These are phyloP conservation scores for Mycotypha africana DNA, from an alignment of 371 early-diverging fungal genomes.

Conservation along the genomic window DNA sequence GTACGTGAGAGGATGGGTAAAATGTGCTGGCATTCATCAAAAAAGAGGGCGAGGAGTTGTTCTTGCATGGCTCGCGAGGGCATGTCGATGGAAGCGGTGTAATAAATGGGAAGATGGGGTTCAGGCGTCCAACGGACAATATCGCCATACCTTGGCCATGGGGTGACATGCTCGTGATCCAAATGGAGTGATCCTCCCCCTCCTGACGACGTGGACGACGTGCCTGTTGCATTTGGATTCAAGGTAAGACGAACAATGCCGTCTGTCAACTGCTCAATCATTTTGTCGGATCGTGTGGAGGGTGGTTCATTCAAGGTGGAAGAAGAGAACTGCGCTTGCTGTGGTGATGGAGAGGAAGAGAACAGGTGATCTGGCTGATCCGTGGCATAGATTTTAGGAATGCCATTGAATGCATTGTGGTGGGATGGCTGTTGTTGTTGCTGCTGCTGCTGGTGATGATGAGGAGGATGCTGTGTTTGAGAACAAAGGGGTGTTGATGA, in stretches of 20 bases:
- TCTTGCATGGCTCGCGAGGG: conserved; percentile 33
- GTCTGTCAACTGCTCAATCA: conserved; percentile 40
- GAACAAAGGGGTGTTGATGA: too few relatives aligned
- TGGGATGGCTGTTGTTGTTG: background rate
- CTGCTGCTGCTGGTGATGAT: background rate
- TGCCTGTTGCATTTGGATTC: conserved; percentile 16
- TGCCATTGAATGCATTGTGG: background rate
- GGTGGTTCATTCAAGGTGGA: background rate
- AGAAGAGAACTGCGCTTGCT: background rate
- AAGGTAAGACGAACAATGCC: conserved; percentile 31
- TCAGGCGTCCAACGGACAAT: conserved; percentile 26
- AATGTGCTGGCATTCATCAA: conserved; percentile 27
- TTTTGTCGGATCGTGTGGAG: conserved; percentile 29
- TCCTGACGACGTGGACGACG: too few relatives aligned
- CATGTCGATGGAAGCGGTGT: conserved; percentile 36
- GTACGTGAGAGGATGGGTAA: conserved; percentile 27
- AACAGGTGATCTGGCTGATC: background rate
- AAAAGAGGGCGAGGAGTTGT: conserved; percentile 30
- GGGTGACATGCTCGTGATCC: conserved; percentile 15
- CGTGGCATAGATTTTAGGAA: too few relatives aligned
- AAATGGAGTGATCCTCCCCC: too few relatives aligned
- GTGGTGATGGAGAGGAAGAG: background rate
- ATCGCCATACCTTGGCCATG: conserved; percentile 22
- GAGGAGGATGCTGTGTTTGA: background rate
- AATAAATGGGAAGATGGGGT: conserved; percentile 16